Percentiles rank a stretch among this genome's conserved stretches.
phyloP scores from a whole-genome alignment of 345 rosid genomes.

The Erodium maritimum region DNA sequence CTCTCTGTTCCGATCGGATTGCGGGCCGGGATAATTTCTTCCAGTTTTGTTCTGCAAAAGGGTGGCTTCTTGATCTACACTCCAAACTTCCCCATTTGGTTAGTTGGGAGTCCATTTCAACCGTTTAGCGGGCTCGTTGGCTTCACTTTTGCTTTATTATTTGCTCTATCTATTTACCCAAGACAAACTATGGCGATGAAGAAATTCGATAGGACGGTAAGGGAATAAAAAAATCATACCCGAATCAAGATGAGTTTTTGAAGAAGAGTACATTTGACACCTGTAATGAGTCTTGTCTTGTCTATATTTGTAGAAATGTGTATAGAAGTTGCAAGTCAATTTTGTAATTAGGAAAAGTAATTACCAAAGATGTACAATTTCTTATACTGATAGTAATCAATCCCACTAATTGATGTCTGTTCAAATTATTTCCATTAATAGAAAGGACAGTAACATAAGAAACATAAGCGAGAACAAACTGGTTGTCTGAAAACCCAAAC shows the following conservation, averaged over 20 bases:
- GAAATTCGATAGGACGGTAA: slow-evolving; percentile 2
- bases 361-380: too few relatives aligned
- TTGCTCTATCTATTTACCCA: slow-evolving; percentile 56
- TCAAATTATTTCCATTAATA: too few relatives aligned
- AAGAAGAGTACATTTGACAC: too few relatives aligned
- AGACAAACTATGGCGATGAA: slow-evolving; percentile 29
- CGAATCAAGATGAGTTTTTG: too few relatives aligned
- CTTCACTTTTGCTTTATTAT: slow-evolving; percentile 31
- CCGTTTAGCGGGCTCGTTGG: slow-evolving; percentile 81
- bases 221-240: not conserved
- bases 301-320: too few relatives aligned
- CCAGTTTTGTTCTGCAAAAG: slow-evolving; percentile 49
- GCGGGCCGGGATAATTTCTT: slow-evolving; percentile 51
- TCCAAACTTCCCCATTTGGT: slow-evolving; percentile 40
- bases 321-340: too few relatives aligned
- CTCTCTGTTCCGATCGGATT: slow-evolving; percentile 60
- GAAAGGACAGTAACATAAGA: not conserved
- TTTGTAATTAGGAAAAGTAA: too few relatives aligned
- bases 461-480: not conserved
- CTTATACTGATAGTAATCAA: too few relatives aligned
- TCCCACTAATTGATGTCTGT: too few relatives aligned
- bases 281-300: too few relatives aligned
- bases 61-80: slow-evolving; percentile 49
- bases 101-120: slow-evolving; percentile 55
- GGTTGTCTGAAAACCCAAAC: too few relatives aligned